phyloP scores from a whole-genome alignment of 2,329 filamentous ascomycete species.

The Calonectria henricotiae region DNA sequence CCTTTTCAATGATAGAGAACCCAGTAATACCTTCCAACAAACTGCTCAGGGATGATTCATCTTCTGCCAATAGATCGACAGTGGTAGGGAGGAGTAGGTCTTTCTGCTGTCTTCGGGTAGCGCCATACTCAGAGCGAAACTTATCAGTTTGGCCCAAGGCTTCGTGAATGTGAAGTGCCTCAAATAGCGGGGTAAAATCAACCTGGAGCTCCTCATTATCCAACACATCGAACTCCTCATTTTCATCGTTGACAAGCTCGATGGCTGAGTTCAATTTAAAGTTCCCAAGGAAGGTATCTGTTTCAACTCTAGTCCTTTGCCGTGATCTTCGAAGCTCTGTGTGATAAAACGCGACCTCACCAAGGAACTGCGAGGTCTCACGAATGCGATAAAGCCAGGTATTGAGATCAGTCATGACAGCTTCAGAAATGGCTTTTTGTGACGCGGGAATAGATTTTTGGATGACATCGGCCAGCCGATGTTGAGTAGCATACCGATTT shows the following conservation, averaged over 20 bases:
- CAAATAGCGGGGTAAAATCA: conserved; percentile 94
- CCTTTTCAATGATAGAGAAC: conserved; percentile 96
- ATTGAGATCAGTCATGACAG: conserved; percentile 96
- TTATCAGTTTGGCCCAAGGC: conserved; percentile 93
- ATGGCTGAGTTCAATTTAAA: conserved; percentile 97
- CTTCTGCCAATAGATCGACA: conserved; percentile 85
- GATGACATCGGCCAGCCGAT: conserved; percentile 95
- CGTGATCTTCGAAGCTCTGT: conserved; percentile 89
- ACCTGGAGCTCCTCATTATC: conserved; percentile 97
- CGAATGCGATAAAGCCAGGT: conserved; percentile 97
- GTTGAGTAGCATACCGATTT: conserved; percentile 91
- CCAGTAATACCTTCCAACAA: conserved; percentile 94
- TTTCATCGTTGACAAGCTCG: conserved; percentile 95
- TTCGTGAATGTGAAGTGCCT: conserved; percentile 96
- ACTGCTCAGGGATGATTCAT: conserved; percentile 89
- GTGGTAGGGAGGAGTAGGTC: conserved; percentile 87
- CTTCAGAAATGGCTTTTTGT: conserved; percentile 93
- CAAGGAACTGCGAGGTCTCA: conserved; percentile 95
- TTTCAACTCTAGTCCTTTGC: conserved; percentile 86
- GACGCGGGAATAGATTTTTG: conserved; percentile 95
- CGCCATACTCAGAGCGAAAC: conserved; percentile 92
- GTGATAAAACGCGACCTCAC: conserved; percentile 97
- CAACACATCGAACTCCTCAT: conserved; percentile 94
- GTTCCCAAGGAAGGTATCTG: conserved; percentile 81
- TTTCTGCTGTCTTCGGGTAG: conserved; percentile 91